phyloP scores from a whole-genome alignment of 768 basidiomycete species.

The Lactarius akahatsu region DNA sequence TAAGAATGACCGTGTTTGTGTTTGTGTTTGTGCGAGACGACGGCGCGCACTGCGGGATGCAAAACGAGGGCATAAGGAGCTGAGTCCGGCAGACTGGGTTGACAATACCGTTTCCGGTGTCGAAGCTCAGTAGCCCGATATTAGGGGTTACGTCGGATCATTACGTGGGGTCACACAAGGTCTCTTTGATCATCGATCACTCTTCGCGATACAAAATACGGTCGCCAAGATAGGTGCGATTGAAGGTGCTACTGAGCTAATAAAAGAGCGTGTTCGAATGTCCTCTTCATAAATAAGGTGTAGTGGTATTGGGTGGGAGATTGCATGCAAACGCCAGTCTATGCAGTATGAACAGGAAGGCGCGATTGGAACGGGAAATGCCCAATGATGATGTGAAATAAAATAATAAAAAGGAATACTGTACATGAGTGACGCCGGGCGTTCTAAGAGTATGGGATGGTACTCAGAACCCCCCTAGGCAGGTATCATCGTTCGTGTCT shows the following conservation, averaged over 20 bases:
- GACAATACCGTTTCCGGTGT: background rate
- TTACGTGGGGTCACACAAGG: background rate
- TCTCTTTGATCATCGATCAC: too few relatives aligned
- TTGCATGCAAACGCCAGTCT: constrained; percentile 12
- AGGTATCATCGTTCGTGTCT: constrained; percentile 27
- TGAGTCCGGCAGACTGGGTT: background rate
- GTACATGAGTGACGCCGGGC: constrained; percentile 9
- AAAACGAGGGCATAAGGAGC: background rate
- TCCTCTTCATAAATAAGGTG: constrained; percentile 21
- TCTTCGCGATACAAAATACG: too few relatives aligned
- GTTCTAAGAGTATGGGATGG: background rate
- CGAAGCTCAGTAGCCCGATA: background rate
- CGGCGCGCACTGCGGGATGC: background rate
- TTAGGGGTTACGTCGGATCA: background rate
- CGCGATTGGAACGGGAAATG: background rate
- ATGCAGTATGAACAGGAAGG: constrained; percentile 14
- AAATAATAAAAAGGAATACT: constrained; percentile 16
- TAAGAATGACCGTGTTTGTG: background rate
- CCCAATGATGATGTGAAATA: constrained; percentile 21
- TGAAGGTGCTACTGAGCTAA: background rate
- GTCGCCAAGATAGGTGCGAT: background rate
- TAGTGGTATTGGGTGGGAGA: constrained; percentile 18
- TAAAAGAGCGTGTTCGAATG: background rate
- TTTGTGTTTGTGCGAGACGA: too few relatives aligned
- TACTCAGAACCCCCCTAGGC: constrained; percentile 29